phyloP scores from a whole-genome alignment of 305 asterid species.

The Fraxinus paxiana region DNA sequence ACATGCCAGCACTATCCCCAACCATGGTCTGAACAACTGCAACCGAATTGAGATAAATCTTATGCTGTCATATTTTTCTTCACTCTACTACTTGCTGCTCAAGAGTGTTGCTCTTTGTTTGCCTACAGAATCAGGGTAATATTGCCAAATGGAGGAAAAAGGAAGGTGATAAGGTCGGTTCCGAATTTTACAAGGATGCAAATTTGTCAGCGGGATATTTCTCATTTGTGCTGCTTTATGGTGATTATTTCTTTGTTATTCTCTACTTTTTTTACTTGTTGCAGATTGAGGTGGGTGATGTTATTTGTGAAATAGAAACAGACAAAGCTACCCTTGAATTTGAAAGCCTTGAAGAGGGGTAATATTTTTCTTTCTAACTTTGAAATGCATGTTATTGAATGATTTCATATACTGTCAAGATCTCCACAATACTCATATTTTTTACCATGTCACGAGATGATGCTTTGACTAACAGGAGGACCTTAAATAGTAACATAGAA shows the following conservation, averaged over 20 bases:
- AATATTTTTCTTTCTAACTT: constrained; percentile 28
- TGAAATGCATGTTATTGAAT: constrained; percentile 21
- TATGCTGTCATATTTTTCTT: constrained; percentile 16
- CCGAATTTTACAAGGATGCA: constrained; percentile 12
- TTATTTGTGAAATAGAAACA: constrained; percentile 95
- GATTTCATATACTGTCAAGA: constrained; percentile 15
- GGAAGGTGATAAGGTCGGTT: constrained; percentile 92
- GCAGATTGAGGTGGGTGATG: constrained; percentile 93
- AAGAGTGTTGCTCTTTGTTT: constrained; percentile 22
- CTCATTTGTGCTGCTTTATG: constrained; percentile 8
- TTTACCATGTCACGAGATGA: neutral
- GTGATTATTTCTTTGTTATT: constrained; percentile 20
- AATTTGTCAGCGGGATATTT: constrained; percentile 19
- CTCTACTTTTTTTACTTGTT: constrained; percentile 28
- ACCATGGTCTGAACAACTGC: constrained; percentile 66
- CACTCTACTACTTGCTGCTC: constrained; percentile 18
- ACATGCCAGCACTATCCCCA: constrained; percentile 95
- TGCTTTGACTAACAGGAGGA: constrained; percentile 10
- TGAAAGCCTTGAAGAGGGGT: constrained; percentile 99
- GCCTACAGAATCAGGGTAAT: constrained; percentile 85
- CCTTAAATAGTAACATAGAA: constrained; percentile 14
- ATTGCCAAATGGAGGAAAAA: constrained; percentile 77
- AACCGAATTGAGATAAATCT: constrained; percentile 10
- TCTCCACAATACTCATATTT: constrained; percentile 13
- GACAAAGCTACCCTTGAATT: constrained; percentile 93